These are phyloP conservation scores for Lodderomyces theae DNA, from an alignment of 1,139 yeast species.

Conservation along the genomic window DNA sequence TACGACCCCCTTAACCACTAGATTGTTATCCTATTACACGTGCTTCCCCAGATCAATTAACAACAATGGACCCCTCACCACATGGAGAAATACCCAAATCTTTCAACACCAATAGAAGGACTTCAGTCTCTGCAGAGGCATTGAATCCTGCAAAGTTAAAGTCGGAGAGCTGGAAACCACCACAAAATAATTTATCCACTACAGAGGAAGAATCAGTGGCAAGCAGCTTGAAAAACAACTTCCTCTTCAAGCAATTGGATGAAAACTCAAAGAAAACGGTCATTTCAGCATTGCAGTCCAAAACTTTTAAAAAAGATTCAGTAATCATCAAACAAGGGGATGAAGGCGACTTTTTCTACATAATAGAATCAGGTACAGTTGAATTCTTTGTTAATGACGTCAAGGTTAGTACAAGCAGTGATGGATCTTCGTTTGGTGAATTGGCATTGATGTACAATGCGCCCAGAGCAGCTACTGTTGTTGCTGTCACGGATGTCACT, in stretches of 20 bases:
- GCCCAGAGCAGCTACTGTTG: constrained; percentile 95
- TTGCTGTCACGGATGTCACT: constrained; percentile 63
- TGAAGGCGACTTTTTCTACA: constrained; percentile 92
- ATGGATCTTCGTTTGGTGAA: constrained; percentile 94
- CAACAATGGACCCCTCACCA: constrained; percentile 7
- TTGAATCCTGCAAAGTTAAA: constrained; percentile 53
- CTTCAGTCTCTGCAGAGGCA: constrained; percentile 83
- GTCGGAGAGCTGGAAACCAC: constrained; percentile 73
- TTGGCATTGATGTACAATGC: constrained; percentile 96
- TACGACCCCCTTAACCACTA: neutral
- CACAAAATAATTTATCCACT: constrained; percentile 59
- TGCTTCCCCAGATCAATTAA: constrained; percentile 9
- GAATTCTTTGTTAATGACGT: constrained; percentile 75
- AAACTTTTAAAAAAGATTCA: constrained; percentile 54
- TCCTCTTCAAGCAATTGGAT: constrained; percentile 74
- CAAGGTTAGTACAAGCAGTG: constrained; percentile 70
- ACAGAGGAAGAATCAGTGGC: constrained; percentile 69
- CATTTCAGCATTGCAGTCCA: constrained; percentile 76
- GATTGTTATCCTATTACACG: too few relatives aligned
- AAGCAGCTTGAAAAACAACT: constrained; percentile 72
- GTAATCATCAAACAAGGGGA: constrained; percentile 90
- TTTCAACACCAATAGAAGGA: constrained; percentile 80
- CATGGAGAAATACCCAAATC: constrained; percentile 43
- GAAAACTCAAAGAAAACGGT: constrained; percentile 76
- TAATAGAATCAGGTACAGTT: constrained; percentile 81